These are phyloP conservation scores for Backusella parvicylindrica DNA, from an alignment of 192 early-diverging fungal species.

Conservation along the genomic window DNA sequence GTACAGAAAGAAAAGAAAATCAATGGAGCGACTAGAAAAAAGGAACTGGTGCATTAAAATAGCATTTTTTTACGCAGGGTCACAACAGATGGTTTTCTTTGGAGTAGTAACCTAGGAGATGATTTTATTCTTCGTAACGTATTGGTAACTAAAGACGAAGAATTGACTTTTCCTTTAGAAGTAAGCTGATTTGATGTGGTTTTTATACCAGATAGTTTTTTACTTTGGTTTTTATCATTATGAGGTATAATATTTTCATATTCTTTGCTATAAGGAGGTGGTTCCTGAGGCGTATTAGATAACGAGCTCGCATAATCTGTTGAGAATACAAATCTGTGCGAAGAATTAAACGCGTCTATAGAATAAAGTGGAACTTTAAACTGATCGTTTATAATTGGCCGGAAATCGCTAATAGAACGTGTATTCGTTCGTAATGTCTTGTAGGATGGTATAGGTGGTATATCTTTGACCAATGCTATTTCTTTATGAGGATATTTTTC, in stretches of 20 bases:
- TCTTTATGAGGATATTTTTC: slow-evolving; percentile 1
- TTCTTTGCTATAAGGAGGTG: background rate
- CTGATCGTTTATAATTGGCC: background rate
- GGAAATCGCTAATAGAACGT: background rate
- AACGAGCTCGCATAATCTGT: background rate
- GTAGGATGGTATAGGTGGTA: background rate
- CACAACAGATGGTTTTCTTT: background rate
- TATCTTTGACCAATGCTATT: background rate
- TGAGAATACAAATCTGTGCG: background rate
- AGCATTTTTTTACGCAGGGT: background rate
- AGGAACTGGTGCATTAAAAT: background rate
- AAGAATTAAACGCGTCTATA: background rate
- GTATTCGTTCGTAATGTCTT: background rate
- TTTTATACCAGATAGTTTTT: background rate
- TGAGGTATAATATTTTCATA: background rate
- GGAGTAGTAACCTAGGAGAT: background rate
- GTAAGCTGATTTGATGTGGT: background rate
- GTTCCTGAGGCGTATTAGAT: background rate
- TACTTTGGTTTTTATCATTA: background rate
- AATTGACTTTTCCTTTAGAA: background rate
- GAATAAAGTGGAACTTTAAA: background rate
- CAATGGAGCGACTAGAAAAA: background rate
- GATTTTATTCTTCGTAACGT: background rate
- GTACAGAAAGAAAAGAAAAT: slow-evolving; percentile 1
- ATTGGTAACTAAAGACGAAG: background rate